Conservation (phyloP, 139 green algal genomes). For the Bryopsis sp. region DNA sequence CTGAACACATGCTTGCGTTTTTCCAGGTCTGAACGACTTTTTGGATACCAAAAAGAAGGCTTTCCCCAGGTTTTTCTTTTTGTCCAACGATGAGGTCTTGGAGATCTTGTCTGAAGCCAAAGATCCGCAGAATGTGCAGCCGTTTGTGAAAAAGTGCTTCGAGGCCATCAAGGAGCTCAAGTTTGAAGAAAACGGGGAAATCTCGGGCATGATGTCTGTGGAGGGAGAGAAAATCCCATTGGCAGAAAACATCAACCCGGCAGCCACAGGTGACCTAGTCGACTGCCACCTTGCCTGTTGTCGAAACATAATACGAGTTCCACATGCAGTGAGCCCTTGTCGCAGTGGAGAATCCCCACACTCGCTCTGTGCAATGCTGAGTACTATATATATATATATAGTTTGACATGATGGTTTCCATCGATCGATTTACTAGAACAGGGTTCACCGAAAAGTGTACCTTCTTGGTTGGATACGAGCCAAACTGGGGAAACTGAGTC, state of each 20-base stretch:
- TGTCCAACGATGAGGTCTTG: slow-evolving; percentile 67
- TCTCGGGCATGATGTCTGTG: slow-evolving; percentile 59
- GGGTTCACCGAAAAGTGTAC: background rate
- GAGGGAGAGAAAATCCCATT: slow-evolving; percentile 54
- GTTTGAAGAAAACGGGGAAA: slow-evolving; percentile 24
- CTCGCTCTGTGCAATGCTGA: no score
- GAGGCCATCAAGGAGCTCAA: slow-evolving; percentile 59
- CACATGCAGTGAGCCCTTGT: slow-evolving; percentile 5
- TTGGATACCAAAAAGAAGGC: slow-evolving; percentile 74
- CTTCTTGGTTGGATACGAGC: background rate
- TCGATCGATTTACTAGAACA: background rate
- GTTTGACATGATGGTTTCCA: background rate
- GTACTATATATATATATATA: background rate
- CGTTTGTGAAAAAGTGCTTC: slow-evolving; percentile 75
- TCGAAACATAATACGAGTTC: background rate
- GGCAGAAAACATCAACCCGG: slow-evolving; percentile 27
- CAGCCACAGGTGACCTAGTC: slow-evolving; percentile 10
- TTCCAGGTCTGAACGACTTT: slow-evolving; percentile 71
- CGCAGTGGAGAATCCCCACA: slow-evolving; percentile 13
- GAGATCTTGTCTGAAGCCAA: slow-evolving; percentile 74
- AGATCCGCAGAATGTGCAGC: slow-evolving; percentile 69
- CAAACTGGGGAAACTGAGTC: background rate
- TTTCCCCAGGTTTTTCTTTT: slow-evolving; percentile 78
- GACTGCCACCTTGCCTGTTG: background rate
- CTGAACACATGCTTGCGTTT: background rate